Conservation (phyloP, 148 eudicot genomes). For the Hydrangea macrophylla region DNA sequence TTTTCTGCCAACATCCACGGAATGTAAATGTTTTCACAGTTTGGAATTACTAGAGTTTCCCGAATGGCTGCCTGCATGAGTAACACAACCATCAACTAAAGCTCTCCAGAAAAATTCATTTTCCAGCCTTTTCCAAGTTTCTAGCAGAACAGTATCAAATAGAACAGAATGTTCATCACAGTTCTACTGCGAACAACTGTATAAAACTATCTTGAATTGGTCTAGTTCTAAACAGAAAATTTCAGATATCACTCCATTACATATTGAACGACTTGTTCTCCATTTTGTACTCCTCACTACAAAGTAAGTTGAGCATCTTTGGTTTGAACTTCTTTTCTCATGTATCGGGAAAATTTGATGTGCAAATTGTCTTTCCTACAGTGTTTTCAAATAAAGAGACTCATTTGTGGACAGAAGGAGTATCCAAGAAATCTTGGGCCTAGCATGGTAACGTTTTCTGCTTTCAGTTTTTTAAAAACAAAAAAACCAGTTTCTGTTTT, state of each 20-base stretch:
- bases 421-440: not conserved
- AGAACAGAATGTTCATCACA: not conserved
- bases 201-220: not conserved
- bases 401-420: too few species aligned
- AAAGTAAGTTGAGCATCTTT: too few species aligned
- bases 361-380: too few species aligned
- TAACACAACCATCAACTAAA: slow-evolving; percentile 8
- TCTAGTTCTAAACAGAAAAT: not conserved
- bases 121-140: not conserved
- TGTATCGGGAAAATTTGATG: too few species aligned
- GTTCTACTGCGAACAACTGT: not conserved
- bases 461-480: too few species aligned
- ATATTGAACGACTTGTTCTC: too few species aligned
- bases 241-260: too few species aligned
- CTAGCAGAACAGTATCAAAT: not conserved
- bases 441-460: too few species aligned
- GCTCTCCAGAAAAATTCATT: not conserved
- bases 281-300: too few species aligned
- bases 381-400: too few species aligned
- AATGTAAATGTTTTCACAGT: slow-evolving; percentile 57
- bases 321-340: too few species aligned
- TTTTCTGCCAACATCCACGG: slow-evolving; percentile 93
- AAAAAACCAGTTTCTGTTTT: too few species aligned
- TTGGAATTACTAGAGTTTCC: slow-evolving; percentile 80
- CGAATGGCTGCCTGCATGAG: slow-evolving; percentile 70